Base-by-base conservation (phyloP, 176 grass and related monocot genomes). In the Leersia perrieri region DNA sequence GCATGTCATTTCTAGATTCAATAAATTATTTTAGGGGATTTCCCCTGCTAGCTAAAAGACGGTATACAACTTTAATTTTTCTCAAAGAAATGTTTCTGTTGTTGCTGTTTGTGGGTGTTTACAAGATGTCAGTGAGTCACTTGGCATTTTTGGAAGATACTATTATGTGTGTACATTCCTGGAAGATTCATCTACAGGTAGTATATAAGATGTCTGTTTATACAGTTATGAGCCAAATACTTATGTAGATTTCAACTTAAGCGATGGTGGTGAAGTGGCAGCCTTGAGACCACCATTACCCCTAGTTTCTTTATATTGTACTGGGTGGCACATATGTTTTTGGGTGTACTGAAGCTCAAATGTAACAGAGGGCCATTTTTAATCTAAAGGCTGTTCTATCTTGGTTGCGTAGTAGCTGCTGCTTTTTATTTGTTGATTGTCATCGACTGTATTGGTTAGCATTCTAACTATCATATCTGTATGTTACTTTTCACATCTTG, bases 391-490 rank as follows among this genome's bases (percentile, higher is more conserved):
- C 32, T 68, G 23, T 69, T 60, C 78, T 22, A 34, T 6, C 49
- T 14, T 44, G 16, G 14, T 13, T 85, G 23, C 28, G 40, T 53
- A 64, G 28, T 38, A 73, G 31, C 33, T 32, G 31, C 33, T 32
- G 70, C 33, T 34, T 65, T 45, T 18, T 2, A 41, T 44, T 23
- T 25, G 78, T 80, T 57, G 27, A 58, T 63, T 63, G 26, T 44
- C 12, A 57, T n/a, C n/a, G 11, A 12, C 12, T 51, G 20, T 16
- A 63, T 25, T 61, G 7, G 47, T 63, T 10, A 44, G n/a, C 35
- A 44, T 82, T 72, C 36, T 40, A 39, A 62, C 55, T 66, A 55
- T 64, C 38, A 11, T 65, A 72, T 78, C 1, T 82, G 26, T 53
- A 33, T 68, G 22, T 26, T 26, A 49, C 30, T 13, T 49, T n/a